phyloP scores from a whole-genome alignment of 2,329 filamentous ascomycete genomes.

The Aspergillus texensis region DNA sequence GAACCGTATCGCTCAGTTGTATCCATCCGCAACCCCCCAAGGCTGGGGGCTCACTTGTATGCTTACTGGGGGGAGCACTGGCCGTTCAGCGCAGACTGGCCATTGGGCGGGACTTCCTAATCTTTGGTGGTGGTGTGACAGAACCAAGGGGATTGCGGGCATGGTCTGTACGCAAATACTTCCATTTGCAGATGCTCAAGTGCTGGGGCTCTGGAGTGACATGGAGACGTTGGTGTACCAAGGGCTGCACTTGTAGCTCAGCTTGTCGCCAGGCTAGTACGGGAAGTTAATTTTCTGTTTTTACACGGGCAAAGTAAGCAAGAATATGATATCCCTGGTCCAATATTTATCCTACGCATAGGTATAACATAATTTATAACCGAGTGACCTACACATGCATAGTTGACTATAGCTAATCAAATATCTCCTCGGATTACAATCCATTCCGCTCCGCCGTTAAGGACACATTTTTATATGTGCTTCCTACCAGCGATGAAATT shows the following conservation, averaged over 20 bases:
- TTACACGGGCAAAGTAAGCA: no score
- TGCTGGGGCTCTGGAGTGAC: not conserved
- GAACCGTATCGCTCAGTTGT: not conserved
- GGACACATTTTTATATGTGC: no score
- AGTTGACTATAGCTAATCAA: no score
- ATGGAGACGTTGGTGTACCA: not conserved
- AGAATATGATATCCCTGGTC: no score
- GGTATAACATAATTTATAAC: no score
- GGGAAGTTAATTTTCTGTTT: not conserved
- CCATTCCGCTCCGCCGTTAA: no score
- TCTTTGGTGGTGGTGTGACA: constrained; percentile 65
- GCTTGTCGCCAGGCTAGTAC: not conserved
- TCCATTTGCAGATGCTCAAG: constrained; percentile 31
- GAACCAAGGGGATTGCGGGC: constrained; percentile 60
- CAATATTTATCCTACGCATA: no score
- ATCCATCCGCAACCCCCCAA: not conserved
- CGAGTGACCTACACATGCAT: no score
- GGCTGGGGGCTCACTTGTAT: not conserved
- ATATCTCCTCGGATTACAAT: no score
- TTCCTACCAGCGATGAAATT: no score
- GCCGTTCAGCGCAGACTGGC: constrained; percentile 42
- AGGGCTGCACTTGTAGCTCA: not conserved
- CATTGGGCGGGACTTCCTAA: constrained; percentile 65
- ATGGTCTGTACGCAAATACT: constrained; percentile 56
- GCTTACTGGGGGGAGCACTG: not conserved